Percentiles rank a stretch among this genome's conserved stretches.
These are phyloP conservation scores for Casuarina equisetifolia DNA, from an alignment of 306 rosid genomes.

Conservation along the genomic window DNA sequence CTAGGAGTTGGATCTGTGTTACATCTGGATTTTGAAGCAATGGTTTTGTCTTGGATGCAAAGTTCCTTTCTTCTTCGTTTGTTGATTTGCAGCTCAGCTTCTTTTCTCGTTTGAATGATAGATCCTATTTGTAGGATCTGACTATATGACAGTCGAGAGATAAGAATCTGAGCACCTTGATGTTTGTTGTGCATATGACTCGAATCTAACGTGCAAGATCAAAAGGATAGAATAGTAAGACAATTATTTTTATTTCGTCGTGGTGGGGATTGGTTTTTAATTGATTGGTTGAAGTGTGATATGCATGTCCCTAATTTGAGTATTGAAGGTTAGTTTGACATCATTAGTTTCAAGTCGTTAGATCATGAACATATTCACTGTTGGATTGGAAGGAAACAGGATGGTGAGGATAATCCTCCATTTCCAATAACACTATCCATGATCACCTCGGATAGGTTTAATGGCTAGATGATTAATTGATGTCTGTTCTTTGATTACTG, in stretches of 20 bases:
- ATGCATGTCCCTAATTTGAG: not conserved
- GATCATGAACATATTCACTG: too few species aligned
- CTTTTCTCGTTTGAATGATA: not conserved
- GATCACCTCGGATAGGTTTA: not conserved
- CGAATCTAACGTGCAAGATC: not conserved
- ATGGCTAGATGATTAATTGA: not conserved
- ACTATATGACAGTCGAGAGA: not conserved
- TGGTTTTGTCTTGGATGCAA: not conserved
- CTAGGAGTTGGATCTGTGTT: not conserved
- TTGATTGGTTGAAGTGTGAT: not conserved
- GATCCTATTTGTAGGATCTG: not conserved
- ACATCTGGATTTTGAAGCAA: not conserved
- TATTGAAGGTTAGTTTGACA: not conserved
- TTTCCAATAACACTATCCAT: not conserved
- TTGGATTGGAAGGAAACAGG: not conserved
- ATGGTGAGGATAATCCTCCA: not conserved
- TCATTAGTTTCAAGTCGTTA: not conserved
- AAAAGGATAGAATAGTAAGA: not conserved
- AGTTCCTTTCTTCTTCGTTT: not conserved
- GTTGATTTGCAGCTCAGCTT: not conserved
- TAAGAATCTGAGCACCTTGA: not conserved
- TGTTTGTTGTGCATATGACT: not conserved
- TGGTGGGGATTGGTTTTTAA: not conserved
- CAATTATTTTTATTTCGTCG: not conserved
- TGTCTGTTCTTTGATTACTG: not conserved